These are phyloP conservation scores for Fragilaria radians DNA, from an alignment of 108 stramenopile genomes.

Conservation along the genomic window DNA sequence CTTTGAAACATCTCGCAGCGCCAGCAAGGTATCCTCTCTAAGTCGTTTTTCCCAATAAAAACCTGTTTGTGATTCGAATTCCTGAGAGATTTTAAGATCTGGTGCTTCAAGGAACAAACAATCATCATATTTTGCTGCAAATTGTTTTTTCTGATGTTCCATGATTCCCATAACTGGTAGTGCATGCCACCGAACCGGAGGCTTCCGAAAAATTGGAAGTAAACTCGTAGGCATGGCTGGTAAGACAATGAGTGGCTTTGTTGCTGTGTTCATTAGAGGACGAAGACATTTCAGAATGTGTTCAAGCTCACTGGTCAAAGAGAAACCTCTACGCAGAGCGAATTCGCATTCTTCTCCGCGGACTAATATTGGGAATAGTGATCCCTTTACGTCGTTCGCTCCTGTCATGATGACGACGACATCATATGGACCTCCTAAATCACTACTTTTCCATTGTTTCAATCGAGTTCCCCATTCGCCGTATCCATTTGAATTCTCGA, in stretches of 20 bases:
- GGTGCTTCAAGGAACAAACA: slow-evolving; percentile 55
- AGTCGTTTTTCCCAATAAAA: slow-evolving; percentile 22
- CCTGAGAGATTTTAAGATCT: slow-evolving; percentile 19
- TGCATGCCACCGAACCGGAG: slow-evolving; percentile 50
- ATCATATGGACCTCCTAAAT: slow-evolving; percentile 39
- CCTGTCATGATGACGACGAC: slow-evolving; percentile 60
- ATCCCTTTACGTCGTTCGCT: slow-evolving; percentile 60
- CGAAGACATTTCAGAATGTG: neutral
- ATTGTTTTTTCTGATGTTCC: slow-evolving; percentile 41
- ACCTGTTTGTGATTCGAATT: slow-evolving; percentile 24
- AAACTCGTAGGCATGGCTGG: slow-evolving; percentile 54
- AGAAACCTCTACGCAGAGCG: neutral
- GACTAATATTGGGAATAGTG: slow-evolving; percentile 47
- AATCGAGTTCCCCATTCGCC: slow-evolving; percentile 7
- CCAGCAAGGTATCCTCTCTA: slow-evolving; percentile 27
- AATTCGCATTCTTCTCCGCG: slow-evolving; percentile 2
- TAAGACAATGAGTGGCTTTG: slow-evolving; percentile 42
- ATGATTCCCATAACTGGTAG: slow-evolving; percentile 34
- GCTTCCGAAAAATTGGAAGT: slow-evolving; percentile 24
- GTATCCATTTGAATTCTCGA: neutral
- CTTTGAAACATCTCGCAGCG: neutral
- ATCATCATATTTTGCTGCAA: slow-evolving; percentile 30
- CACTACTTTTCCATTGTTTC: slow-evolving; percentile 16
- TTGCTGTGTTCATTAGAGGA: neutral
- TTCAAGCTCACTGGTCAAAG: slow-evolving; percentile 1